phyloP scores from a whole-genome alignment of 192 early-diverging fungal species.

The Coemansia sp. region DNA sequence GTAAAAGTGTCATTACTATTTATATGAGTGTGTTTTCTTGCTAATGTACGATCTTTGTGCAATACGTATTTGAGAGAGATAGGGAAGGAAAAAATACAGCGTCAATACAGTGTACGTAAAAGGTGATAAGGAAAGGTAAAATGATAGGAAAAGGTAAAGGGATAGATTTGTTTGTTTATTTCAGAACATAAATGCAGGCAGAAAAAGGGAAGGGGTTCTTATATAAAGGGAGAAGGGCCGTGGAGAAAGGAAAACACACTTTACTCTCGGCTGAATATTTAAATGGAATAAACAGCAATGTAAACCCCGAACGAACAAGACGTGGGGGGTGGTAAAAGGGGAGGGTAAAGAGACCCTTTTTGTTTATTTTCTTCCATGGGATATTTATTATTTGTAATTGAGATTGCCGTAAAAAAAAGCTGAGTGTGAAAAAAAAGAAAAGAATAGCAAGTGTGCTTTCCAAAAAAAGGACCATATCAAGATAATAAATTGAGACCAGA shows the following conservation, averaged over 20 bases:
- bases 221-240: not conserved
- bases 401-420: conserved; percentile 12
- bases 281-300: not conserved
- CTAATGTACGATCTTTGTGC: not conserved
- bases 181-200: not conserved
- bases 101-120: not conserved
- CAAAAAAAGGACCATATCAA: too few relatives aligned
- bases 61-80: not conserved
- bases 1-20: not conserved
- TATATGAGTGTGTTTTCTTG: not conserved
- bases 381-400: conserved; percentile 22
- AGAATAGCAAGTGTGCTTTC: not conserved
- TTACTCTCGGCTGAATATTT: conserved; percentile 12
- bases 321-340: not conserved
- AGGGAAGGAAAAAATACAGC: not conserved
- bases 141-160: not conserved
- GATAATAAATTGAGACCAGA: not conserved
- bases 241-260: not conserved
- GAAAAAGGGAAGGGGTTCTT: not conserved
- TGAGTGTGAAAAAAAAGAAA: conserved; percentile 1
- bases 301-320: not conserved
- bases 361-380: not conserved
- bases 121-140: not conserved
- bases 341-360: not conserved
- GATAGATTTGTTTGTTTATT: too few relatives aligned